Percentiles rank a stretch among this genome's conserved stretches.
Conservation (phyloP, 306 rosid species). For the Delonix regia region DNA sequence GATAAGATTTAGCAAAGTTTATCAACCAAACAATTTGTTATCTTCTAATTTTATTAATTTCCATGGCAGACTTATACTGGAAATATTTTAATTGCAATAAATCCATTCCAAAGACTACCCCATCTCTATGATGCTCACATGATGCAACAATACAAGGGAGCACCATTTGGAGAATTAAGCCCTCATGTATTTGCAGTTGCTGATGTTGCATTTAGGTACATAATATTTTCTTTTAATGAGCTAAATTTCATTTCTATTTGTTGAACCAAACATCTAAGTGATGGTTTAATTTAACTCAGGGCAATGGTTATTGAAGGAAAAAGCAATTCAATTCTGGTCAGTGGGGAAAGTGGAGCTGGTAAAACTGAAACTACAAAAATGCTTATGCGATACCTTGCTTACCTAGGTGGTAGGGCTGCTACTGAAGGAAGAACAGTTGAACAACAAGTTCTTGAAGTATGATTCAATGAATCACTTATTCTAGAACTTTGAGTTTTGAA, state of each 20-base stretch:
- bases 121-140: constrained; percentile 88
- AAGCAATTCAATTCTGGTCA: constrained; percentile 96
- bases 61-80: constrained; percentile 93
- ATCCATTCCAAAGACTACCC: constrained; percentile 97
- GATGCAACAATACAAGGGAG: constrained; percentile 99
- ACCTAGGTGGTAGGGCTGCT: constrained; percentile 89
- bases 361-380: constrained; percentile 99
- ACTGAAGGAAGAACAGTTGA: constrained; percentile 98
- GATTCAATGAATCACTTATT: constrained; percentile 27
- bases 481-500: neutral
- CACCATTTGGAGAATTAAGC: constrained; percentile 93
- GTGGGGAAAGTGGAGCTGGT: constrained; percentile 99
- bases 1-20: constrained; percentile 18
- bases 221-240: constrained; percentile 24
- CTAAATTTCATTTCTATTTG: constrained; percentile 27
- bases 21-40: constrained; percentile 17
- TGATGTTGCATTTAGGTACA: constrained; percentile 94
- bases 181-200: constrained; percentile 99
- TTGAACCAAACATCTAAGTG: constrained; percentile 26
- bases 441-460: constrained; percentile 99
- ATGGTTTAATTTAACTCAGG: constrained; percentile 55
- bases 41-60: constrained; percentile 24
- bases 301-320: constrained; percentile 90
- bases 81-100: constrained; percentile 94
- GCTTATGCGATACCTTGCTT: constrained; percentile 98